Evolutionary conservation across 352 stramenopile genomes (phyloP), one percentile per base, ranked within the genome.

Genomic region (Elongisporangium undulatum): DNA sequence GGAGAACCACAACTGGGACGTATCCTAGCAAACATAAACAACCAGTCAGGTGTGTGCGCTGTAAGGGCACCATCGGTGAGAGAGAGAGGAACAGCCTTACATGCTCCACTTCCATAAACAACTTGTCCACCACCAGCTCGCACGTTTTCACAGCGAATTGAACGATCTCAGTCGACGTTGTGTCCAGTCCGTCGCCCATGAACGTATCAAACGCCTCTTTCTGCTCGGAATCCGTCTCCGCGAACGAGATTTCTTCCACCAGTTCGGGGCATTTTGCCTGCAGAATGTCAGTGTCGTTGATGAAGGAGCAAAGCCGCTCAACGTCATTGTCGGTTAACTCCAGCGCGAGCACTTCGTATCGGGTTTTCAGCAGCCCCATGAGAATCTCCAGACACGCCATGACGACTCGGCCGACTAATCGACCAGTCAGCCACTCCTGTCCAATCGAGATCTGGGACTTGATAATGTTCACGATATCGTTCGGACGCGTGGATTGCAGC

Each of bases 391-490:
- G 61, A 51, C 85, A 95, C 19, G 84, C 61, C 17, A 85, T 73
- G 12, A 95, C 81, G 8, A 93, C 83, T 2, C 77, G 77, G 2
- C 79, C 82, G 3, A 95, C 66, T 0, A 91, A 58, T 6, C 68
- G 69, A 0, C 85, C 85, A 21, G 78, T 89, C 4, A 95, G 56
- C 82, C 82, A 95, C 48, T 93, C 85, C 52, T 93, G 83, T 0
- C 74, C 85, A 29, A 95, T 93, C 5, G 82, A 89, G 53, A 95
- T 92, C 50, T 95, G 85, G 0, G 83, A 89, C 55, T 90, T 92
- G 16, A 95, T 64, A 58, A 95, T 95, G 59, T 95, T 93, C 49
- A 95, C 66, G 50, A 95, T 95, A 38, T 95, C 85, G 54, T 93
- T 95, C 12, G 85, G 83, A 6, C 85, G 78, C 12, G 83, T 92